Evolutionary conservation across 345 rosid species (phyloP), one percentile per base, ranked within the genome.

Genomic region (Pelargonium nanum): DNA sequence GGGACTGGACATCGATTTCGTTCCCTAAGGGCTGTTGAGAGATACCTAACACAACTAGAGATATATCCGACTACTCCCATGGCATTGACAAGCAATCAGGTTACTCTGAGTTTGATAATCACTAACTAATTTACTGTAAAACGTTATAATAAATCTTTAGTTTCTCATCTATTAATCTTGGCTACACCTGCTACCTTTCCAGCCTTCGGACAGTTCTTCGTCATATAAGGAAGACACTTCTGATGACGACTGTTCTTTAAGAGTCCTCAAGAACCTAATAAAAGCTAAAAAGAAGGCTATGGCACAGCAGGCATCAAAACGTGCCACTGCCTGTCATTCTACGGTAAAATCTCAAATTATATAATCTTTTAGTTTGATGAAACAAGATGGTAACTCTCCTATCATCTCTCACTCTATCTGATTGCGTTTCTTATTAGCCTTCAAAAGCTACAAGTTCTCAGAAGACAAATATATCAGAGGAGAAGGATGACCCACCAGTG

Each of bases 1-100:
- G 78, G 65, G 32, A 75, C 75, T 64, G 68, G 77, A 59, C 40
- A 20, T 20, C 68, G 62, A 4, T 78, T 71, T 53, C 73, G 70
- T 52, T 77, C 80, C 22, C 58, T 56, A 58, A 13, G 24, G 48
- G 51, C 78, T 19, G 80, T 64, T 50, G 63, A 64, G 68, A 68
- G 72, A 62, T 62, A 71, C 44, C 66, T 72, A 57, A 44, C 64
- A 30, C 40, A 61, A 48, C 22, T 23, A 24, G 24, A 26, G 56
- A 62, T 44, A 50, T 19, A 6, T 59, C 7, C 40, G 57, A 57
- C 69, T 28, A 59, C 55, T 19, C 58, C 61, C 22, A 57, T 26
- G 57, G 65, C 28, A 48, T 19, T 13, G 69, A 55, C 67, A 26
- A 34, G 56, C 59, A 34, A 56, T 53, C 59, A 8, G 53, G 50